Evolutionary conservation across 1,139 yeast genomes (phyloP), one percentile per base, ranked within the genome.

Genomic region (Suhomyces wounanorum): DNA sequence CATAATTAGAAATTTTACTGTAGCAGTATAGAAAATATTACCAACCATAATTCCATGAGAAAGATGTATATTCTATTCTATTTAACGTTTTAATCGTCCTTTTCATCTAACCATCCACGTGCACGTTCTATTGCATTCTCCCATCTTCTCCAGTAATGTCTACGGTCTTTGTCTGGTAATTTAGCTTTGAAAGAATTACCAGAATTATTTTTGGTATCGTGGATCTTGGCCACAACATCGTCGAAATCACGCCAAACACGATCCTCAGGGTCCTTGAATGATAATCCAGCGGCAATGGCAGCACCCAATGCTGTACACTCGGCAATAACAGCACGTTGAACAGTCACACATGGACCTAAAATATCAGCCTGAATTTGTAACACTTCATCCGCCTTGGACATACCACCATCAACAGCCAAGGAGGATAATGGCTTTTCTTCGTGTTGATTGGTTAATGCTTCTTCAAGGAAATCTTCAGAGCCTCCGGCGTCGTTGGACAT

Each of bases 231-330:
- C 18, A 65, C 60, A 16, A 78, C 88, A 56, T 90, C 96, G 53
- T 83, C 87, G 53, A 90, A 73, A 59, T 84, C 81, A 55, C 77
- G 79, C 97, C 97, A 92, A 47, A 90, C 68, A 49, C 88, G 79
- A 53, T 87, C 83, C 37, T 79, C 74, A 45, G 73, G 82, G 53
- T 81, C 76, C 59, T 81, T 70, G 55, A 76, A 75, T 1, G 92
- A 85, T 61, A 91, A 74, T 11, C 97, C 97, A 2, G 98, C 96
- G 18, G 97, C 97, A 61, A 92, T 89, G 11, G 97, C 97, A 11
- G 97, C 96, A 26, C 98, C 98, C 56, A 92, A 78, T 1, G 98
- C 97, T 5, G 98, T 92, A 66, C 97, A 91, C 70, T 92, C 98
- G 35, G 90, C 75, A 67, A 87, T 88, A 30, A 83, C 80, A 1